Evolutionary conservation across 345 rosid genomes (phyloP), one percentile per base, ranked within the genome.

Genomic region (Populus alba): DNA sequence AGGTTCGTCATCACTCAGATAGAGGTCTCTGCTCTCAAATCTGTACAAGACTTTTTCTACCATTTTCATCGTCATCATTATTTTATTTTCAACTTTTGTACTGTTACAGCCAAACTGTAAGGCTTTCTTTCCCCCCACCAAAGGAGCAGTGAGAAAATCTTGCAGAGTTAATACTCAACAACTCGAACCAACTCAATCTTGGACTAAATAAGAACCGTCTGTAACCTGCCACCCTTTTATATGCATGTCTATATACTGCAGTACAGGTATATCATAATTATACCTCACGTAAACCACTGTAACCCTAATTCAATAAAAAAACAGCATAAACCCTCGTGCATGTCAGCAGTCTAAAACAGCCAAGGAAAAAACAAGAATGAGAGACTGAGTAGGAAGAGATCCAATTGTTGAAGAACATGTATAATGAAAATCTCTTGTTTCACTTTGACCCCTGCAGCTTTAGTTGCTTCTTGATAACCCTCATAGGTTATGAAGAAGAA

Each of bases 291-390:
- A 81, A 63, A 67, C 81, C 18, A 72, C 79, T 31, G 73, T 73
- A 86, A 81, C 89, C 88, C 88, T 86, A 86, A 81, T 77, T 81
- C 8, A 47, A 72, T 8, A 43, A 9, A n/a, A n/a, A 74, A 70
- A 22, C 80, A 45, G 18, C 69, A 71, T 29, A 38, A 35, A 76
- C 61, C 25, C 10, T 43, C 37, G 71, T 70, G n/a, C 51, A 31
- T 53, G 29, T 2, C 23, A 41, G 37, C 45, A 22, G 23, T 39
- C 53, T 55, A 6, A 49, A 61, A 78, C 7, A 51, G 2, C 12
- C 13, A 23, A 17, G 68, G 17, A 35, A 11, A 25, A 45, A 8
- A 51, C 41, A 23, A 43, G 16, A 23, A 53, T 23, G 80, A 70
- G 38, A 29, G 47, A 43, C 47, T 43, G 47, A 43, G 47, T 10